Evolutionary conservation across 164 flowering plant species (phyloP).

Genomic region (Magnolia officinalis): DNA sequence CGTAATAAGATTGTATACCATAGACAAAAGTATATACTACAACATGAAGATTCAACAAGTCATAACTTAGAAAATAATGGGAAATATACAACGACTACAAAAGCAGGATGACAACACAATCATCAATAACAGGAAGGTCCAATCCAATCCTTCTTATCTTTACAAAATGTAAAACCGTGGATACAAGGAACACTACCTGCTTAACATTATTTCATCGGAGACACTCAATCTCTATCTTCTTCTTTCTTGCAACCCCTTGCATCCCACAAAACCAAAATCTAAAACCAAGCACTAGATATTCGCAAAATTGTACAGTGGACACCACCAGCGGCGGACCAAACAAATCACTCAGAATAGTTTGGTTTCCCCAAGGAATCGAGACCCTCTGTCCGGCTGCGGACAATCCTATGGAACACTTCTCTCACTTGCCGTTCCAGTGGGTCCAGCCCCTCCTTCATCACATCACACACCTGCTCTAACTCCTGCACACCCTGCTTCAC

Average conservation of each 20-base stretch:
- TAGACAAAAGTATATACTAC: too few relatives aligned
- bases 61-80: not conserved
- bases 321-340: not conserved
- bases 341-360: conserved; percentile 29
- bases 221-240: not conserved
- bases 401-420: conserved; percentile 80
- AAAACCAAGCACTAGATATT: not conserved
- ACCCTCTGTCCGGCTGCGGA: conserved; percentile 72
- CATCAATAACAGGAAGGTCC: conserved; percentile 6
- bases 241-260: conserved; percentile 2
- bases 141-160: not conserved
- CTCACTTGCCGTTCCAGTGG: conserved; percentile 83
- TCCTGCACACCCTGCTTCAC: conserved; percentile 55
- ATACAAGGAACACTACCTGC: conserved; percentile 14
- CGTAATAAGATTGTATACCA: too few relatives aligned
- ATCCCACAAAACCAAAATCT: not conserved
- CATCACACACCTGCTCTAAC: conserved; percentile 40
- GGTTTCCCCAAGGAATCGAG: conserved; percentile 55
- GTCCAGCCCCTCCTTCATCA: conserved; percentile 56
- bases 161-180: conserved; percentile 7
- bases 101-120: not conserved
- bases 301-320: conserved; percentile 1
- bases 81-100: conserved; percentile 4
- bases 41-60: too few relatives aligned
- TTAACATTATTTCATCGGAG: conserved; percentile 8